These are phyloP conservation scores for Calocybe cyanea DNA, from an alignment of 768 basidiomycete species.

Conservation along the genomic window DNA sequence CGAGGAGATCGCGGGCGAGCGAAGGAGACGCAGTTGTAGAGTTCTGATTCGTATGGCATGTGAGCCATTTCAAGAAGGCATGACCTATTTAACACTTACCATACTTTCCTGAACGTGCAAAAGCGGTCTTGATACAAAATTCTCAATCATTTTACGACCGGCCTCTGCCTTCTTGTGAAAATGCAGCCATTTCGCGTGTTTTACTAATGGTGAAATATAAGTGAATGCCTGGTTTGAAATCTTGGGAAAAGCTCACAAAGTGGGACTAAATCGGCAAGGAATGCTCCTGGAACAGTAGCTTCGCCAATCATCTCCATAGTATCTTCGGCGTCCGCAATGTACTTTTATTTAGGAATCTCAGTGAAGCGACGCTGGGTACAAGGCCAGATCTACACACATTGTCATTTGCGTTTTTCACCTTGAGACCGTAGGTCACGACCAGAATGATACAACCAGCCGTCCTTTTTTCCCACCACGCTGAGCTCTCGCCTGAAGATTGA, in stretches of 20 bases:
- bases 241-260: constrained; percentile 11
- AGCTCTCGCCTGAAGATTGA: background rate
- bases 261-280: constrained; percentile 24
- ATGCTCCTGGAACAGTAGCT: constrained; percentile 25
- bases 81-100: background rate
- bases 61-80: constrained; percentile 4
- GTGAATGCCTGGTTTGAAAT: background rate
- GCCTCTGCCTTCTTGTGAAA: background rate
- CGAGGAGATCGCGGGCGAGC: too few species aligned
- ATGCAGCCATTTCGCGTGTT: background rate
- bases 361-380: background rate
- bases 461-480: background rate
- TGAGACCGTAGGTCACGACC: background rate
- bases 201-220: background rate
- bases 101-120: constrained; percentile 4
- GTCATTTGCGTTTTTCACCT: background rate
- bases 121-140: background rate
- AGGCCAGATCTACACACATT: background rate
- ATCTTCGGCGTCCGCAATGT: constrained; percentile 23
- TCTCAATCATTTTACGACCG: background rate
- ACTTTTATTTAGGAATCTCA: constrained; percentile 17
- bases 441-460: background rate
- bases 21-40: background rate
- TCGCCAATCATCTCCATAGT: constrained; percentile 20
- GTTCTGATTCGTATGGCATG: constrained; percentile 1